Conservation (phyloP, 306 rosid genomes). For the Dalbergia cochinchinensis region DNA sequence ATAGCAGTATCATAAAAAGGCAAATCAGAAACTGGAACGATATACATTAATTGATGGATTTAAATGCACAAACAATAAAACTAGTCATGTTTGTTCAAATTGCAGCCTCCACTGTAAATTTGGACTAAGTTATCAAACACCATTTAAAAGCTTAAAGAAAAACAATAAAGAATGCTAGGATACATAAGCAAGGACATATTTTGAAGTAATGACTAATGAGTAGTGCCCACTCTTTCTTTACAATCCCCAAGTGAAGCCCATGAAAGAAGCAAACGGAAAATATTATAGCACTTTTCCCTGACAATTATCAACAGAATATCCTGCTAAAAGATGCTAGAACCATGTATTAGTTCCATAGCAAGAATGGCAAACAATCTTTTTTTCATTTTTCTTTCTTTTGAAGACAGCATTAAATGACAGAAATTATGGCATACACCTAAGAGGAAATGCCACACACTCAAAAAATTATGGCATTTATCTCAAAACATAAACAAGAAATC, state of each 20-base stretch:
- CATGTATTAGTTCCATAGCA: background rate
- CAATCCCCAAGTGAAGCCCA: background rate
- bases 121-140: constrained; percentile 8
- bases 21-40: constrained; percentile 15
- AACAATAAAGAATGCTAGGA: constrained; percentile 1
- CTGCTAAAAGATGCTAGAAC: background rate
- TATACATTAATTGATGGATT: background rate
- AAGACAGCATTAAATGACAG: background rate
- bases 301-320: background rate
- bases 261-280: constrained; percentile 22
- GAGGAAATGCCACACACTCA: too few relatives aligned
- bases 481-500: background rate
- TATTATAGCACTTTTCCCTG: background rate
- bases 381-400: background rate
- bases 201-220: background rate
- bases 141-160: constrained; percentile 7
- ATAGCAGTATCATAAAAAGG: constrained; percentile 42
- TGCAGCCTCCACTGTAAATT: constrained; percentile 20
- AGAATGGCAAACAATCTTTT: background rate
- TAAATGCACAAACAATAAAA: constrained; percentile 31
- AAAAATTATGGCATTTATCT: background rate
- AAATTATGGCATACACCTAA: background rate
- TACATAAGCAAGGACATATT: background rate
- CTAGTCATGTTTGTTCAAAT: background rate
- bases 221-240: constrained; percentile 10